Conservation (phyloP, 2,329 filamentous ascomycete species). For the Pochonia chlamydosporia region DNA sequence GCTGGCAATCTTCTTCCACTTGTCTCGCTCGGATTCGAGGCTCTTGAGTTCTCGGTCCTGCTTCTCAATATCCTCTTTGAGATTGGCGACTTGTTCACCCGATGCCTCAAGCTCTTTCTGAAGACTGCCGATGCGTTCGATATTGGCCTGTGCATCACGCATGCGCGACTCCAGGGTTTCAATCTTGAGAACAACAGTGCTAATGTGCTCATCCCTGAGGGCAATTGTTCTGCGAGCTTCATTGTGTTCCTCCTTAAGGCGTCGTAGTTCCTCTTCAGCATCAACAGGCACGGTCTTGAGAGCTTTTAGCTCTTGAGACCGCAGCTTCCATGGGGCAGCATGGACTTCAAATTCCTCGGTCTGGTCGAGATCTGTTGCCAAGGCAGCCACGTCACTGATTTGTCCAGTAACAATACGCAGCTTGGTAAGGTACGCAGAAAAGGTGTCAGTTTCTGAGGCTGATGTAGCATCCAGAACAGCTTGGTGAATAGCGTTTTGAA, state of each 20-base stretch:
- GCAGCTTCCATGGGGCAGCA: slow-evolving; percentile 74
- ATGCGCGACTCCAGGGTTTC: slow-evolving; percentile 86
- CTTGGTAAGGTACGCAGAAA: slow-evolving; percentile 62
- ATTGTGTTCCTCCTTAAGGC: slow-evolving; percentile 72
- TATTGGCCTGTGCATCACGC: slow-evolving; percentile 75
- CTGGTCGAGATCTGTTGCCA: slow-evolving; percentile 65
- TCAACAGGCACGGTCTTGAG: slow-evolving; percentile 76
- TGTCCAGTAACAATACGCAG: slow-evolving; percentile 59
- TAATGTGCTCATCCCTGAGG: slow-evolving; percentile 73
- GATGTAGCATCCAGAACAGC: slow-evolving; percentile 43
- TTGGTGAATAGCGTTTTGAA: slow-evolving; percentile 56
- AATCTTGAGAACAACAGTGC: slow-evolving; percentile 85
- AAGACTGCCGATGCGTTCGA: slow-evolving; percentile 60
- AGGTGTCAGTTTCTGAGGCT: slow-evolving; percentile 59
- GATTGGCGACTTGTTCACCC: slow-evolving; percentile 41
- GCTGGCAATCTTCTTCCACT: slow-evolving; percentile 65
- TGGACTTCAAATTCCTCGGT: slow-evolving; percentile 74
- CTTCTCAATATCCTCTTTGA: slow-evolving; percentile 60
- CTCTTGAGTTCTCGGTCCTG: slow-evolving; percentile 61
- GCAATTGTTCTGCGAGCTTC: slow-evolving; percentile 69
- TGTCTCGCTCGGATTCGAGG: slow-evolving; percentile 61
- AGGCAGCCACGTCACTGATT: slow-evolving; percentile 63
- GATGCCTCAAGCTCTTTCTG: slow-evolving; percentile 53
- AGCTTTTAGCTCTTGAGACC: slow-evolving; percentile 75
- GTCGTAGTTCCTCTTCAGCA: slow-evolving; percentile 76